Percentiles rank a stretch among this genome's conserved stretches.
Evolutionary conservation across 2,329 filamentous ascomycete genomes (phyloP).

Genomic region (Calonectria hongkongensis): DNA sequence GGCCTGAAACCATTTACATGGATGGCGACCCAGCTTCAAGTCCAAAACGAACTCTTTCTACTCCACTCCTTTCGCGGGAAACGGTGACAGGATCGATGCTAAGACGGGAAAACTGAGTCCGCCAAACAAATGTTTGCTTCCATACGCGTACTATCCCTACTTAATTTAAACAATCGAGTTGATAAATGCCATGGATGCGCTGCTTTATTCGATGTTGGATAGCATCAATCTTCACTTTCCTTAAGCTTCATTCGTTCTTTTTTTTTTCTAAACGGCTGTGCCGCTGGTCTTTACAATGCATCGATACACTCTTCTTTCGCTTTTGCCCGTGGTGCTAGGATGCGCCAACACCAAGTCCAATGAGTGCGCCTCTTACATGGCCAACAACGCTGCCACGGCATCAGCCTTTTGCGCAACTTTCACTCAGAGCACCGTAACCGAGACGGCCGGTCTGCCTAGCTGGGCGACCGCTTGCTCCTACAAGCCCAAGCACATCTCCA

Average conservation of each 20-base stretch:
- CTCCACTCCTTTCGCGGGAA: conserved; percentile 6
- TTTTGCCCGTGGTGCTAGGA: conserved; percentile 49
- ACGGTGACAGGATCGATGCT: conserved; percentile 34
- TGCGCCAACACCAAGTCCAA: conserved; percentile 50
- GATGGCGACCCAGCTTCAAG: conserved; percentile 1
- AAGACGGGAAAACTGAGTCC: conserved; percentile 49
- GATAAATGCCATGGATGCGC: conserved; percentile 33
- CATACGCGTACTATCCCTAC: conserved; percentile 29
- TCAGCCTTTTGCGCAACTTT: conserved; percentile 46
- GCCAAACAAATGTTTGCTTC: conserved; percentile 42
- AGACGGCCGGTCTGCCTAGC: conserved; percentile 53
- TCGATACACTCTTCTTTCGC: conserved; percentile 47
- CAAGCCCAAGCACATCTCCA: conserved; percentile 55
- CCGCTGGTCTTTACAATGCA: conserved; percentile 48
- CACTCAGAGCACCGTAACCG: conserved; percentile 47
- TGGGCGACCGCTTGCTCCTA: conserved; percentile 57
- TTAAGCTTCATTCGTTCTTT: conserved; percentile 37
- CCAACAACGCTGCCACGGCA: conserved; percentile 42
- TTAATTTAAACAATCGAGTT: conserved; percentile 22
- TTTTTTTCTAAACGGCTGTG: conserved; percentile 43
- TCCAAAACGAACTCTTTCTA: neutral
- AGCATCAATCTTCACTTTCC: conserved; percentile 18
- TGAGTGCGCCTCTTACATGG: conserved; percentile 47
- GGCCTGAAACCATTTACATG: conserved; percentile 31
- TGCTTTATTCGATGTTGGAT: neutral